Evolutionary conservation across 2,329 filamentous ascomycete species (phyloP).

Genomic region (Trichoderma pleuroti): DNA sequence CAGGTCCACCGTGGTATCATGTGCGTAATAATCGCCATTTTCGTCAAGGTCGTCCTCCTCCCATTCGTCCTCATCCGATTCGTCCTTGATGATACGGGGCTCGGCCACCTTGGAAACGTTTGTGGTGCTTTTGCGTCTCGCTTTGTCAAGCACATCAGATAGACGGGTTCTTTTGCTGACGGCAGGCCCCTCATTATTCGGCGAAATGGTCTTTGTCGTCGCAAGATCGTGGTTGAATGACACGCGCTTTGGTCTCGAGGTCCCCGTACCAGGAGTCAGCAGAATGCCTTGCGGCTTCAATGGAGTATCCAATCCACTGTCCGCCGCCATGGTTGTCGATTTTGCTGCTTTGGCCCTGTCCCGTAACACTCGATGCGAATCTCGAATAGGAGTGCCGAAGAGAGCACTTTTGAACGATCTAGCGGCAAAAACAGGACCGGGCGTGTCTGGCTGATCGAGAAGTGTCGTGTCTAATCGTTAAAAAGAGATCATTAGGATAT

Average conservation of each 20-base stretch:
- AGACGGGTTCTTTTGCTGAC: slow-evolving; percentile 41
- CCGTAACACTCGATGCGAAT: slow-evolving; percentile 32
- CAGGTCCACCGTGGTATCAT: slow-evolving; percentile 66
- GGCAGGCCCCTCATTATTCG: not conserved
- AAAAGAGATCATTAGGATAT: not conserved
- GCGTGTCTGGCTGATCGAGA: slow-evolving; percentile 59
- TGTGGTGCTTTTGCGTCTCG: slow-evolving; percentile 32
- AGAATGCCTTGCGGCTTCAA: slow-evolving; percentile 56
- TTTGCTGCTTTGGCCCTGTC: slow-evolving; percentile 24
- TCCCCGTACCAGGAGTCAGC: slow-evolving; percentile 60
- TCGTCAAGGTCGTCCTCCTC: slow-evolving; percentile 55
- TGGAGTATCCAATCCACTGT: slow-evolving; percentile 42
- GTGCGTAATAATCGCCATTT: slow-evolving; percentile 35
- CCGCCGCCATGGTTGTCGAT: slow-evolving; percentile 18
- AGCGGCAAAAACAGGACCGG: slow-evolving; percentile 63
- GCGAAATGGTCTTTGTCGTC: slow-evolving; percentile 26
- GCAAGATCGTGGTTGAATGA: slow-evolving; percentile 57
- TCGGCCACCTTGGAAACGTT: slow-evolving; percentile 23
- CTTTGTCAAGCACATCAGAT: slow-evolving; percentile 45
- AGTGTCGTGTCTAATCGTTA: slow-evolving; percentile 40
- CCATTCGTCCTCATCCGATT: slow-evolving; percentile 51
- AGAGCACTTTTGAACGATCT: slow-evolving; percentile 61
- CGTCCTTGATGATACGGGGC: slow-evolving; percentile 20
- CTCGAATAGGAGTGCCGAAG: slow-evolving; percentile 55
- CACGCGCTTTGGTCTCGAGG: slow-evolving; percentile 60